Evolutionary conservation across 192 early-diverging fungal species (phyloP).

Genomic region (Spinellus fusiger): DNA sequence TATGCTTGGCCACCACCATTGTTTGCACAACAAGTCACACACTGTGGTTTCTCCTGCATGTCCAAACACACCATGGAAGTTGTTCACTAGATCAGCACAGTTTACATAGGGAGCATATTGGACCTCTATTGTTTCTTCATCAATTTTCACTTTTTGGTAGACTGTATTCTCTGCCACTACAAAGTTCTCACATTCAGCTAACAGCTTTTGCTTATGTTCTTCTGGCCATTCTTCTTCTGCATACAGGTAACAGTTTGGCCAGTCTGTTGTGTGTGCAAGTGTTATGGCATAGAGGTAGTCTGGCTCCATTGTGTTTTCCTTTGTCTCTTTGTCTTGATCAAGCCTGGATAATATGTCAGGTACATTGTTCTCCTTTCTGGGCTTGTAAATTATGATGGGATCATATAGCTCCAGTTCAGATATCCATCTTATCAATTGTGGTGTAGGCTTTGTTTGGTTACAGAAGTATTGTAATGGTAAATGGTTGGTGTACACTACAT

Average conservation of each 20-base stretch:
- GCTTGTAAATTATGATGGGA: constrained; percentile 2
- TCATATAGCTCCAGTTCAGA: constrained; percentile 1
- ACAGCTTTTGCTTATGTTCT: not conserved
- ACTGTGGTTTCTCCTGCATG: not conserved
- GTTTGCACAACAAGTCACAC: not conserved
- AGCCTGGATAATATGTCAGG: not conserved
- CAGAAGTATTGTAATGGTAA: constrained; percentile 1
- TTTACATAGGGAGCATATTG: not conserved
- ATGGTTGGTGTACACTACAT: constrained; percentile 2
- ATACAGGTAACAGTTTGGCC: not conserved
- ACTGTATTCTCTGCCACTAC: not conserved
- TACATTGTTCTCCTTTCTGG: not conserved
- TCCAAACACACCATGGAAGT: not conserved
- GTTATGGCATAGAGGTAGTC: not conserved
- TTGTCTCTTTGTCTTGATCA: not conserved
- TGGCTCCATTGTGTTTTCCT: not conserved
- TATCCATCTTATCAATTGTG: constrained; percentile 1
- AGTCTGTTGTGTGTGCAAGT: not conserved
- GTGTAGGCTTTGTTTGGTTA: not conserved
- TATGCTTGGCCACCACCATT: constrained; percentile 11
- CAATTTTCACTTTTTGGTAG: not conserved
- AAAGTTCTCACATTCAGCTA: not conserved
- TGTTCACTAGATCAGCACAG: not conserved
- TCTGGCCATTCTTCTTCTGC: not conserved
- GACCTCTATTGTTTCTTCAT: not conserved